A percentile compares a stretch with the other conserved stretches of the same genome.
Conservation (phyloP, 257 asterid genomes). For the Nicotiana sylvestris region DNA sequence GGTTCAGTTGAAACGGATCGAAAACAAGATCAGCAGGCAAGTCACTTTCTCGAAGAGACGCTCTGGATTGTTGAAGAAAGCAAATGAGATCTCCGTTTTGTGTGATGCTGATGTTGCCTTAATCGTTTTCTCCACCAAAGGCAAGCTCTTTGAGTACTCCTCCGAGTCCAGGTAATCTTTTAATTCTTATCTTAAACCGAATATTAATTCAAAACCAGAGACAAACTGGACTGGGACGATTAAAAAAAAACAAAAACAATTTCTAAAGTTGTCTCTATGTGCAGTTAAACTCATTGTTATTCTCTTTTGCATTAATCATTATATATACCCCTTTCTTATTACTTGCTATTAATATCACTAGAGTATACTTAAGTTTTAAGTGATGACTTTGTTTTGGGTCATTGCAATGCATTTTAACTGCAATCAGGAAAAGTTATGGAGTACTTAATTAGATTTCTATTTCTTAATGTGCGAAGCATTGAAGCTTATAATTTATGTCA, state of each 20-base stretch:
- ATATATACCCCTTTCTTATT: no score
- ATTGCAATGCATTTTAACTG: neutral
- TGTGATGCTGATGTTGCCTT: constrained; percentile 79
- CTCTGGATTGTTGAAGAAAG: constrained; percentile 63
- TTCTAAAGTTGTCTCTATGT: neutral
- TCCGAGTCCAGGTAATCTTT: constrained; percentile 42
- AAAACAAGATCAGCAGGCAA: constrained; percentile 74
- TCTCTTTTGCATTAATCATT: neutral
- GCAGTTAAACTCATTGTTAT: neutral
- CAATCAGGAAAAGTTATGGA: neutral
- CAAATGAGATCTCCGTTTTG: constrained; percentile 74
- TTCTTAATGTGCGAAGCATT: neutral
- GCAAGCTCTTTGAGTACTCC: constrained; percentile 63
- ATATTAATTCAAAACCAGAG: neutral
- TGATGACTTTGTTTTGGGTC: neutral
- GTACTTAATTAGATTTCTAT: neutral
- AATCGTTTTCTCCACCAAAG: constrained; percentile 63
- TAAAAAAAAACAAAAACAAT: no score
- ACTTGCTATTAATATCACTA: neutral
- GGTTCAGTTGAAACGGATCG: constrained; percentile 69
- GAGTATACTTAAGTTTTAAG: neutral
- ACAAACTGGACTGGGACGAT: no score
- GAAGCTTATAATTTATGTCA: neutral
- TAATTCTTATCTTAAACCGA: neutral
- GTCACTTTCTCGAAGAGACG: constrained; percentile 77